Evolutionary conservation across 805 yeast species (phyloP).

Genomic region (Isabelozyma pseudorhagii): DNA sequence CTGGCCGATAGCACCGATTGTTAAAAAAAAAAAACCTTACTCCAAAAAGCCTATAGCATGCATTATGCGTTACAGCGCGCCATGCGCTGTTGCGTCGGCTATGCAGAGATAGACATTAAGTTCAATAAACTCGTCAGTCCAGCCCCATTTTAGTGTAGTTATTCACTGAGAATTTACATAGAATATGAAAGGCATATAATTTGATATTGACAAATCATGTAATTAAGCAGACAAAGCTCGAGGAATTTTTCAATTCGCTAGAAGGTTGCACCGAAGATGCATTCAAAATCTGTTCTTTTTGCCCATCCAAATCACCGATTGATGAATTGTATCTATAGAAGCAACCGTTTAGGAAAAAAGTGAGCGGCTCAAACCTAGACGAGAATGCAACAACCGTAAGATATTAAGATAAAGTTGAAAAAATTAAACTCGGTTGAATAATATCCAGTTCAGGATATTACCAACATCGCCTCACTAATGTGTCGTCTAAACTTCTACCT

Average conservation of each 20-base stretch:
- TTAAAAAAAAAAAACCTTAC: no score
- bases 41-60: background rate
- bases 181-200: background rate
- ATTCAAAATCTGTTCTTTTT: no score
- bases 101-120: background rate
- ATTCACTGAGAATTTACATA: background rate
- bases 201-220: no score
- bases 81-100: background rate
- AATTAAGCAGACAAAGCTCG: no score
- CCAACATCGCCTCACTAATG: background rate
- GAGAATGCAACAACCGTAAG: background rate
- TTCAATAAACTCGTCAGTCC: background rate
- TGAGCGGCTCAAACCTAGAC: background rate
- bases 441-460: background rate
- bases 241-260: no score
- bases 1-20: no score
- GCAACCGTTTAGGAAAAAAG: background rate
- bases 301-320: no score
- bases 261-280: no score
- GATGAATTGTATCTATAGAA: no score
- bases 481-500: background rate
- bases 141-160: background rate
- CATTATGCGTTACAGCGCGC: background rate
- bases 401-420: background rate
- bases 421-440: background rate